These are phyloP conservation scores for Entonaema liquescens DNA, from an alignment of 495 filamentous ascomycete genomes.

Conservation along the genomic window DNA sequence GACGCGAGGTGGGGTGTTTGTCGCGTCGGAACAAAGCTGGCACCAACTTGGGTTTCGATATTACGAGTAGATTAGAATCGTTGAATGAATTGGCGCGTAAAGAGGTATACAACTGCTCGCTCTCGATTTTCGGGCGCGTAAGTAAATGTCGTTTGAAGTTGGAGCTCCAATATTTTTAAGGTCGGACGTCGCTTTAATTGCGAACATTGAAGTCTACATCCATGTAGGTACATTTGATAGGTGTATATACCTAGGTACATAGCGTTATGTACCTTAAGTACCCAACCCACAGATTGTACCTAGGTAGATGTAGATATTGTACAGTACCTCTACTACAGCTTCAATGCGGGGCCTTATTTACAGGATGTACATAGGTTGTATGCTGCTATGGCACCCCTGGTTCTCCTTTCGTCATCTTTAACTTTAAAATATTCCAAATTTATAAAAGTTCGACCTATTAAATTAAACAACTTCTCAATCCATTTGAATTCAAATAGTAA, in stretches of 20 bases:
- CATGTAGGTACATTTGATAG: no score
- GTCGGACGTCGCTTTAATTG: neutral
- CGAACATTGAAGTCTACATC: no score
- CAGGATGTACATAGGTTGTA: no score
- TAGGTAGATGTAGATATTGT: no score
- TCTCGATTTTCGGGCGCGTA: constrained; percentile 2
- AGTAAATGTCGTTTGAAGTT: neutral
- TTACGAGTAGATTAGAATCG: neutral
- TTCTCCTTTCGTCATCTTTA: neutral
- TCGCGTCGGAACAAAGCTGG: constrained; percentile 13
- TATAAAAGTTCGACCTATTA: neutral
- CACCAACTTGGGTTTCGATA: neutral
- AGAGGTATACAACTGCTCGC: no score
- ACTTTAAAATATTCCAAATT: neutral
- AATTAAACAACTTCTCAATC: neutral
- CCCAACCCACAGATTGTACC: neutral
- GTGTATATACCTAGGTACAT: neutral
- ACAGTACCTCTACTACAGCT: no score
- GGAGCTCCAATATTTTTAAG: neutral
- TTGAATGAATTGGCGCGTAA: constrained; percentile 2
- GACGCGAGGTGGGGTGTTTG: neutral
- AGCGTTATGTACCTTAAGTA: neutral
- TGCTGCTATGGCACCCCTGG: no score
- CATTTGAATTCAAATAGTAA: no score
- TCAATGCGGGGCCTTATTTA: no score